Percentiles rank a stretch among this genome's conserved stretches.
Evolutionary conservation across 129 eudicot species (phyloP).

Genomic region (Ambrosia artemisiifolia): DNA sequence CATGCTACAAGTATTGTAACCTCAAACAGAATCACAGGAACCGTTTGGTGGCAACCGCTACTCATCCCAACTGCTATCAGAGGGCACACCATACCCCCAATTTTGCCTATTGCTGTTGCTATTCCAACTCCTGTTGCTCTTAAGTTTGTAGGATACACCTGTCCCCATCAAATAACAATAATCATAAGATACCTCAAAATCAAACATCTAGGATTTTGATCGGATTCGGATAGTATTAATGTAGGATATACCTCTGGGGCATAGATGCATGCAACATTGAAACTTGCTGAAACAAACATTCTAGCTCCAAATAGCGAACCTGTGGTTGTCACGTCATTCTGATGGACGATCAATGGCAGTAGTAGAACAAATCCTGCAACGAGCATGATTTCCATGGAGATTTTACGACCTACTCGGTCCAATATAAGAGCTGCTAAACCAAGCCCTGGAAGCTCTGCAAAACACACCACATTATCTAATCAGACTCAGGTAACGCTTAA

Average conservation of each 20-base stretch:
- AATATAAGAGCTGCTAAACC: constrained; percentile 53
- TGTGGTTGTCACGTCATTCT: constrained; percentile 43
- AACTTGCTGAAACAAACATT: constrained; percentile 51
- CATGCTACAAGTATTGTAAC: constrained; percentile 38
- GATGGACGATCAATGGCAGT: constrained; percentile 49
- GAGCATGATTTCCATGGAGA: constrained; percentile 59
- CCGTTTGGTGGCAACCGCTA: constrained; percentile 51
- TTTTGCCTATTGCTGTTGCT: constrained; percentile 58
- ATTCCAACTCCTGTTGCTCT: constrained; percentile 70
- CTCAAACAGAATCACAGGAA: constrained; percentile 55
- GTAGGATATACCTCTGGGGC: constrained; percentile 53
- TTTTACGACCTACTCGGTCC: constrained; percentile 65
- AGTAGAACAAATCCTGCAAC: constrained; percentile 40
- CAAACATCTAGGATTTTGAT: background rate
- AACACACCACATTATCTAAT: background rate
- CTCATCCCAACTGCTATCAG: constrained; percentile 61
- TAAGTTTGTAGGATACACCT: constrained; percentile 71
- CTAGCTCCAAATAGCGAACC: constrained; percentile 57
- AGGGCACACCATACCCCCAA: constrained; percentile 83
- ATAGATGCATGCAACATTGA: constrained; percentile 41
- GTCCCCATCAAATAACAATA: background rate
- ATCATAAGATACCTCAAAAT: background rate
- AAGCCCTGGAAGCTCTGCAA: constrained; percentile 73
- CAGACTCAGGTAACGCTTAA: background rate
- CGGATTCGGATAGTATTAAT: too few species aligned